phyloP scores from a whole-genome alignment of 1,284 basidiomycete species.

The Cryptococcus sp. region DNA sequence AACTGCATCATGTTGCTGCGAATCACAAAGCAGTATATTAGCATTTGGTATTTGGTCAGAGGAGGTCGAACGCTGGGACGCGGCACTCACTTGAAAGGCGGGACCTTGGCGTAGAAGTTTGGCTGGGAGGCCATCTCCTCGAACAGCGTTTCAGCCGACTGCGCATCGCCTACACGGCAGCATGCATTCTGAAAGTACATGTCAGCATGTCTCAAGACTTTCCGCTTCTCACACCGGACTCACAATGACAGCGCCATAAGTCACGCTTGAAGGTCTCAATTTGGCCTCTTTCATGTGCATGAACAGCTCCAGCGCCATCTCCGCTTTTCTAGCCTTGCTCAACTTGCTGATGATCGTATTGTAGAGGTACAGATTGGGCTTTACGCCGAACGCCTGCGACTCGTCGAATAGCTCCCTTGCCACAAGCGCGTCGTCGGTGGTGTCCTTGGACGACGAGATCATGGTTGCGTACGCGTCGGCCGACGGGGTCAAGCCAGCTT shows the following conservation, averaged over 20 bases:
- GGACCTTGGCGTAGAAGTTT: conserved; percentile 83
- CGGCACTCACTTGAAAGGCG: conserved; percentile 66
- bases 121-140: conserved; percentile 74
- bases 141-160: conserved; percentile 80
- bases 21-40: conserved; percentile 13
- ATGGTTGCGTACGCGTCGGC: conserved; percentile 89
- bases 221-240: conserved; percentile 15
- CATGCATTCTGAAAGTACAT: conserved; percentile 63
- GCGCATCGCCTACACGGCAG: conserved; percentile 86
- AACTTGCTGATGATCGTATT: conserved; percentile 96
- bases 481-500: conserved; percentile 73
- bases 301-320: conserved; percentile 82
- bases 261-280: conserved; percentile 77
- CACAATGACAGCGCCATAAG: conserved; percentile 92
- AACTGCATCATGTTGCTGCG: conserved; percentile 99
- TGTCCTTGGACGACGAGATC: conserved; percentile 83
- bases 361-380: conserved; percentile 82
- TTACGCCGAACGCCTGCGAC: conserved; percentile 67
- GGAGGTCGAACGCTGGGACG: not conserved
- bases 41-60: not conserved
- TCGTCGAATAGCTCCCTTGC: conserved; percentile 83
- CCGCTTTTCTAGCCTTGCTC: conserved; percentile 87
- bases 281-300: conserved; percentile 66
- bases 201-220: not conserved
- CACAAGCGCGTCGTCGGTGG: conserved; percentile 87